Percentiles rank a stretch among this genome's conserved stretches.
Conservation (phyloP, 192 early-diverging fungal genomes). For the Chytriomyces confervae region DNA sequence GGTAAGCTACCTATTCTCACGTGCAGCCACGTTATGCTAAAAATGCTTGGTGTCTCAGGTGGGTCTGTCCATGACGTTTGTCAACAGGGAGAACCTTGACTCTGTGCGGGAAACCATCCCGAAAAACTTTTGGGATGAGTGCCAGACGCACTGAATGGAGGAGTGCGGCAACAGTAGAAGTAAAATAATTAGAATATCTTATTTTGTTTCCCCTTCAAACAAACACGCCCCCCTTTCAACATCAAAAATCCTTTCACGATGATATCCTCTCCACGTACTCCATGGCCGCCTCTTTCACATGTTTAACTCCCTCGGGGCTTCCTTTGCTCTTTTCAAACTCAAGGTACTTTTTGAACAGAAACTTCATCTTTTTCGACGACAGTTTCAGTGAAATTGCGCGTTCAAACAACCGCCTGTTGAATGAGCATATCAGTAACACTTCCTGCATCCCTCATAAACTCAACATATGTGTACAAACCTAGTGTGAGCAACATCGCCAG, state of each 20-base stretch:
- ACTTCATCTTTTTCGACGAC: constrained; percentile 99
- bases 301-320: constrained; percentile 74
- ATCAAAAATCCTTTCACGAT: not conserved
- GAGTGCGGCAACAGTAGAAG: no score
- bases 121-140: not conserved
- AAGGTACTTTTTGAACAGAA: constrained; percentile 98
- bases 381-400: constrained; percentile 86
- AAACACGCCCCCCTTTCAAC: no score
- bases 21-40: not conserved
- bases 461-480: constrained; percentile 45
- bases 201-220: no score
- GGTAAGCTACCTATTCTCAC: not conserved
- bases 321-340: constrained; percentile 92
- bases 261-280: constrained; percentile 75
- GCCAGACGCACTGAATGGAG: not conserved
- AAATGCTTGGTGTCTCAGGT: not conserved
- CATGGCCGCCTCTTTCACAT: constrained; percentile 87
- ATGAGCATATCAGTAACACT: constrained; percentile 3
- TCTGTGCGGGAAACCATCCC: constrained; percentile 1
- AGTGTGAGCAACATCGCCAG: constrained; percentile 68
- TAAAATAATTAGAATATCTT: no score
- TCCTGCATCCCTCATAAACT: not conserved
- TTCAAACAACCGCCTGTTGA: constrained; percentile 78
- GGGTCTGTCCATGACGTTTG: constrained; percentile 26
- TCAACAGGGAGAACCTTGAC: constrained; percentile 17